Base-by-base conservation (phyloP, 2,329 filamentous ascomycete genomes). In the Pseudocercospora cruenta region DNA sequence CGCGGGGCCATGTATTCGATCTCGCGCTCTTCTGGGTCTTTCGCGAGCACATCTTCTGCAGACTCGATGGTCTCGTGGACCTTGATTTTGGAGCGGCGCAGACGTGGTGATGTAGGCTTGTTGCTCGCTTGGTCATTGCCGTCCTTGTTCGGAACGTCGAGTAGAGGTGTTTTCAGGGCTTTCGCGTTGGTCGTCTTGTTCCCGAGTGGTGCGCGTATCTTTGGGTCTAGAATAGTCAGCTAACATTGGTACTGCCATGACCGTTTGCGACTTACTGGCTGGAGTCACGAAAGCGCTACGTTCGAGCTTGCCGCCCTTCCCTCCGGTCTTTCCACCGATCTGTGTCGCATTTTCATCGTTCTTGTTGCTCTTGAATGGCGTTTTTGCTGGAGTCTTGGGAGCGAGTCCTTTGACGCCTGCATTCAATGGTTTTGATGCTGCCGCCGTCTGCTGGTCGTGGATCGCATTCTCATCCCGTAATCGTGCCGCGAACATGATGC, bases 131-230 rank as follows among this genome's bases (percentile, higher is more conserved):
- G 79, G 65, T 47, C 43, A 21, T 63, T 53, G 43, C 58, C 45
- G 16, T 70, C 65, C 61, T 67, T 63, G 89, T 57, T 57, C 55
- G 85, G 83, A 47, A 85, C 73, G 89, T 90, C 33, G 86, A 89
- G 21, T 12, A 67, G 71, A n/a, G 31, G 86, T 3, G 88, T 89
- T 69, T 91, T 89, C 70, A 88, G 85, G 58, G 84, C 86, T 82
- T 96, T 98, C 62, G 92, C 93, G 79, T 99, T 99, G 60, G 95
- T 98, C 1, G 94, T 98, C 80, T 99, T 99, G 84, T 92, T 90
- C 36, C 94, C 94, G 57, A 99, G 82, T 12, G 93, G 91, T 43
- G 94, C 93, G 74, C 94, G 89, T 66, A 84, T 89, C 66, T 88
- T 88, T 59, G 89, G 85, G 63, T 85, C 88, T 90, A 67, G 62